These are phyloP conservation scores for Aspergillus sclerotioniger DNA, from an alignment of 495 filamentous ascomycete species.

Conservation along the genomic window DNA sequence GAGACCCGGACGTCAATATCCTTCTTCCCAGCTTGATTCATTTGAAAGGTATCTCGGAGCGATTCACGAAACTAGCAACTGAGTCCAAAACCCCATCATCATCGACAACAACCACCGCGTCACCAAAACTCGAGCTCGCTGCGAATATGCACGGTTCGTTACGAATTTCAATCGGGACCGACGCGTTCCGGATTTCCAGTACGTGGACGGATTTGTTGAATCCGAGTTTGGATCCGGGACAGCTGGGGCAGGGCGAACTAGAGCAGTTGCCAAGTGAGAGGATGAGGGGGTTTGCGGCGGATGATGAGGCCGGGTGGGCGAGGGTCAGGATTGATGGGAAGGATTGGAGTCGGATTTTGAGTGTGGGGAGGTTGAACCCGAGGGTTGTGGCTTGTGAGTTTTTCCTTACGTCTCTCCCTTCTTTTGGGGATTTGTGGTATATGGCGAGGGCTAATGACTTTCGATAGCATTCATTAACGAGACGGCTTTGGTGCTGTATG, in stretches of 20 bases:
- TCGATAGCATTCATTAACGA: constrained; percentile 61
- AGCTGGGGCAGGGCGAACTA: constrained; percentile 62
- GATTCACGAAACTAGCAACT: constrained; percentile 78
- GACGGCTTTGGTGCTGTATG: constrained; percentile 88
- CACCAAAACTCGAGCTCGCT: constrained; percentile 71
- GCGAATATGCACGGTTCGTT: constrained; percentile 93
- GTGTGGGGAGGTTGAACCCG: constrained; percentile 82
- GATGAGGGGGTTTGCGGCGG: constrained; percentile 52
- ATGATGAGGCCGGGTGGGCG: constrained; percentile 72
- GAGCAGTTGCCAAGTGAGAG: constrained; percentile 70
- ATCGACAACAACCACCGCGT: constrained; percentile 15
- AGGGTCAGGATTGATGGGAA: constrained; percentile 84
- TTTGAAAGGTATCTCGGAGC: constrained; percentile 86
- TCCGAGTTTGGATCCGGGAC: constrained; percentile 73
- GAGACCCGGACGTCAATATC: constrained; percentile 93
- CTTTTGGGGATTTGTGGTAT: background rate
- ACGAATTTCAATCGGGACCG: constrained; percentile 69
- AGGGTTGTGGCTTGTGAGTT: constrained; percentile 83
- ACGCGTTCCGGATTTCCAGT: constrained; percentile 76
- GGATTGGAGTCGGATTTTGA: constrained; percentile 88
- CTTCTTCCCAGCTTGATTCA: constrained; percentile 78
- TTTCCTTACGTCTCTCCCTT: background rate
- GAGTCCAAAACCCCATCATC: constrained; percentile 28
- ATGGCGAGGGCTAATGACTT: constrained; percentile 5
- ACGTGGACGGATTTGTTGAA: constrained; percentile 81